phyloP scores from a whole-genome alignment of 2,329 filamentous ascomycete genomes.

The Pseudogymnoascus sp. region DNA sequence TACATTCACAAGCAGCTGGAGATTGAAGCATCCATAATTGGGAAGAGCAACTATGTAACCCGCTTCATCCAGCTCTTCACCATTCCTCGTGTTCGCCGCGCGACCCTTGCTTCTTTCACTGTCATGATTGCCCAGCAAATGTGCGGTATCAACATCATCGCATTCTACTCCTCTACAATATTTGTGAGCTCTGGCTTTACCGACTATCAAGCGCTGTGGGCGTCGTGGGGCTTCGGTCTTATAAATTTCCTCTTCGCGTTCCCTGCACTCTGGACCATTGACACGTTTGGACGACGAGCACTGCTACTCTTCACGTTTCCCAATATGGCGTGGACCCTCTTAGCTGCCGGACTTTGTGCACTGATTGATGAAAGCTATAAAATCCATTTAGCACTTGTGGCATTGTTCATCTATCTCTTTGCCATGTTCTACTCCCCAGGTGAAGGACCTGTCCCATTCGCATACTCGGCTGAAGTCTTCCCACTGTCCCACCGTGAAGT shows the following conservation, averaged over 20 bases:
- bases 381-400: constrained; percentile 26
- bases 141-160: constrained; percentile 45
- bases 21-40: constrained; percentile 35
- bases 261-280: constrained; percentile 56
- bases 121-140: constrained; percentile 54
- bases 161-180: constrained; percentile 52
- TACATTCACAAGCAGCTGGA: constrained; percentile 47
- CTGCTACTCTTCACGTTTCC: constrained; percentile 56
- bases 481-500: constrained; percentile 59
- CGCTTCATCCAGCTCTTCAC: constrained; percentile 59
- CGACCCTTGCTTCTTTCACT: constrained; percentile 63
- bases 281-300: constrained; percentile 57
- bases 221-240: constrained; percentile 54
- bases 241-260: constrained; percentile 57
- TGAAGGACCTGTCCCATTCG: constrained; percentile 52
- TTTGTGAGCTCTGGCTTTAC: constrained; percentile 47
- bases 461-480: constrained; percentile 59
- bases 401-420: constrained; percentile 42
- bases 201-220: constrained; percentile 43
- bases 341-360: constrained; percentile 43
- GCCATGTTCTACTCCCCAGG: constrained; percentile 48
- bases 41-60: constrained; percentile 45
- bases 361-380: constrained; percentile 34
- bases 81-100: constrained; percentile 57
- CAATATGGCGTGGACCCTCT: constrained; percentile 46